phyloP scores from a whole-genome alignment of 225 moss, liverwort and hornwort genomes.

The Ulota crispa region DNA sequence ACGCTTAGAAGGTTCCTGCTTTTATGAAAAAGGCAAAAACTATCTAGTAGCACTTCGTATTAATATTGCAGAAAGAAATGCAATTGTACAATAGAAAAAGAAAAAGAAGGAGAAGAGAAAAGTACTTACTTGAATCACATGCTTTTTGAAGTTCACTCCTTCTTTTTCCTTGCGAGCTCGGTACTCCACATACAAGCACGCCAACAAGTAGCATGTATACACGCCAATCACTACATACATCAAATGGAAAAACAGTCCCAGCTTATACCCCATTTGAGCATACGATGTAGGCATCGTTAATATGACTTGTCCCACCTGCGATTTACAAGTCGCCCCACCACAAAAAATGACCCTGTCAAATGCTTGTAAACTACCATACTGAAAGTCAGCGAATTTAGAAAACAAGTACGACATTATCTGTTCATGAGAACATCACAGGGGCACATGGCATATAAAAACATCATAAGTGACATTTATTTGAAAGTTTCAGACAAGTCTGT shows the following conservation, averaged over 20 bases:
- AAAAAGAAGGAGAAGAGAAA: neutral
- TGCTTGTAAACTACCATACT: neutral
- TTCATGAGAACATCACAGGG: too few species aligned
- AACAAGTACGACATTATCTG: neutral
- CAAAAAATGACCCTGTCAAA: neutral
- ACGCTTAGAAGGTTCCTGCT: neutral
- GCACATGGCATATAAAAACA: too few species aligned
- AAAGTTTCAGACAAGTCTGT: too few species aligned
- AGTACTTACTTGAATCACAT: conserved; percentile 45
- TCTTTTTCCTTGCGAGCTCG: conserved; percentile 47
- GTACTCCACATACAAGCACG: conserved; percentile 50
- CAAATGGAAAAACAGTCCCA: conserved; percentile 43
- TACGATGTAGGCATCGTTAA: conserved; percentile 58
- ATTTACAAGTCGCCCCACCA: neutral
- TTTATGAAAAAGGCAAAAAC: neutral
- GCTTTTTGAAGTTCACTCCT: conserved; percentile 38
- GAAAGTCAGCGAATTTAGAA: neutral
- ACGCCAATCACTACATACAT: conserved; percentile 33
- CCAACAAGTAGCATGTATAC: conserved; percentile 51
- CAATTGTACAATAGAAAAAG: neutral
- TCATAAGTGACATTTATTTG: too few species aligned
- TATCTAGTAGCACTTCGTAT: too few species aligned
- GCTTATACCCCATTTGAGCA: conserved; percentile 51
- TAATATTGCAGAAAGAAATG: neutral
- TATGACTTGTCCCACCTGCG: conserved; percentile 59